phyloP scores from a whole-genome alignment of 176 grass and related monocot species.

The Dendrocalamus sinicus region DNA sequence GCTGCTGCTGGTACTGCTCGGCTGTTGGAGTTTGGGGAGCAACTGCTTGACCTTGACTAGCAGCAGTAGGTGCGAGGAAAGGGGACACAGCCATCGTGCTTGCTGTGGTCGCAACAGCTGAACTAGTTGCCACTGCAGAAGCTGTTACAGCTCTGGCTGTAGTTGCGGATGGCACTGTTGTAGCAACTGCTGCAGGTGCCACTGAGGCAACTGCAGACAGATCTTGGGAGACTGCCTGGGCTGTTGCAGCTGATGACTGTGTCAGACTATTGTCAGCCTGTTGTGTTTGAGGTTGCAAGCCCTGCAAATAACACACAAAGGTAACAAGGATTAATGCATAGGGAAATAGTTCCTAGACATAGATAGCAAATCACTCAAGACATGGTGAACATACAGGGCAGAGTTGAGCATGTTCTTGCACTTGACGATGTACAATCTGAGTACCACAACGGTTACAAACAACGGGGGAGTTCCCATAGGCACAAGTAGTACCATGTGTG shows the following conservation, averaged over 20 bases:
- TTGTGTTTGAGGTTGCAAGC: conserved; percentile 70
- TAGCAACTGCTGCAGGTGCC: conserved; percentile 35
- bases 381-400: conserved; percentile 73
- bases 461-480: conserved; percentile 89
- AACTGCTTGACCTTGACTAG: conserved; percentile 54
- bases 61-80: conserved; percentile 34
- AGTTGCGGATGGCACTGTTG: conserved; percentile 22
- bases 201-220: conserved; percentile 41
- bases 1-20: conserved; percentile 60
- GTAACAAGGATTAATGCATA: conserved; percentile 30
- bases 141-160: conserved; percentile 37
- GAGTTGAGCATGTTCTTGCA: conserved; percentile 94
- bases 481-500: conserved; percentile 68
- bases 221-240: conserved; percentile 59
- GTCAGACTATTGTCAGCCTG: conserved; percentile 51
- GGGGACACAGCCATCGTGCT: conserved; percentile 20
- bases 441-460: conserved; percentile 87
- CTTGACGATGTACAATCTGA: conserved; percentile 95
- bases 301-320: conserved; percentile 50
- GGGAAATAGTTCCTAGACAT: conserved; percentile 2
- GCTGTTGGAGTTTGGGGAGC: conserved; percentile 52
- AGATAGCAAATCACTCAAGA: not conserved
- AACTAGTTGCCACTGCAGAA: conserved; percentile 37
- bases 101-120: conserved; percentile 38
- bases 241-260: conserved; percentile 40